Percentiles rank a stretch among this genome's conserved stretches.
phyloP scores from a whole-genome alignment of 2,329 filamentous ascomycete species.

The Talaromyces amestolkiae region DNA sequence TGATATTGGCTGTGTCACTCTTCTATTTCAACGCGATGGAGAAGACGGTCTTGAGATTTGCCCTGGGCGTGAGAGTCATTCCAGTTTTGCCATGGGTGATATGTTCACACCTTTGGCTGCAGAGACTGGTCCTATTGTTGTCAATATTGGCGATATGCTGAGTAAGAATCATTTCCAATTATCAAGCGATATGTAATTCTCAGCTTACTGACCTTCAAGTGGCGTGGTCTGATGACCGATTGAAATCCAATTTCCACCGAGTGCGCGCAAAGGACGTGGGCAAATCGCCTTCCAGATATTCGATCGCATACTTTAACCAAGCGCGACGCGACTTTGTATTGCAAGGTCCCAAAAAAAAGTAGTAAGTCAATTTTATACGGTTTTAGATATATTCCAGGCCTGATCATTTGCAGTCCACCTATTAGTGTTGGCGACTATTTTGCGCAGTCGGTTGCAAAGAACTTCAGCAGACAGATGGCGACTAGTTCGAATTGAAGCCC shows the following conservation, averaged over 20 bases:
- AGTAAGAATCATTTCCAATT: slow-evolving; percentile 10
- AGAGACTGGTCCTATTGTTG: slow-evolving; percentile 21
- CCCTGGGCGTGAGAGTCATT: slow-evolving; percentile 7
- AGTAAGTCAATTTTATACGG: neutral
- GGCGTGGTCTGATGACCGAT: slow-evolving; percentile 10
- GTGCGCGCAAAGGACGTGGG: slow-evolving; percentile 11
- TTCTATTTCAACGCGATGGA: slow-evolving; percentile 3
- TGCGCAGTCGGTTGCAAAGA: neutral
- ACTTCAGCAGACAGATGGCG: neutral
- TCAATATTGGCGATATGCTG: slow-evolving; percentile 24
- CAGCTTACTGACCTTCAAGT: neutral
- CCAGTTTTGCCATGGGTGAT: slow-evolving; percentile 17
- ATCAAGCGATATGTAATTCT: neutral
- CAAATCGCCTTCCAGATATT: slow-evolving; percentile 2
- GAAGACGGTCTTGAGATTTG: slow-evolving; percentile 10
- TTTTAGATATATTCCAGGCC: neutral
- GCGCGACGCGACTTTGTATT: slow-evolving; percentile 3
- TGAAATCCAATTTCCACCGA: slow-evolving; percentile 11
- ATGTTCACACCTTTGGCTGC: slow-evolving; percentile 20
- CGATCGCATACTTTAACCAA: slow-evolving; percentile 11
- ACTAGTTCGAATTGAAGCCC: neutral
- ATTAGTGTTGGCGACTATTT: neutral
- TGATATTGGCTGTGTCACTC: slow-evolving; percentile 6
- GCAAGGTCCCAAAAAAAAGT: slow-evolving; percentile 3
- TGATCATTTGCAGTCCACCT: neutral